Percentiles rank a stretch among this genome's conserved stretches.
phyloP scores from a whole-genome alignment of 2,329 filamentous ascomycete species.

The Cyphellophora attinorum region DNA sequence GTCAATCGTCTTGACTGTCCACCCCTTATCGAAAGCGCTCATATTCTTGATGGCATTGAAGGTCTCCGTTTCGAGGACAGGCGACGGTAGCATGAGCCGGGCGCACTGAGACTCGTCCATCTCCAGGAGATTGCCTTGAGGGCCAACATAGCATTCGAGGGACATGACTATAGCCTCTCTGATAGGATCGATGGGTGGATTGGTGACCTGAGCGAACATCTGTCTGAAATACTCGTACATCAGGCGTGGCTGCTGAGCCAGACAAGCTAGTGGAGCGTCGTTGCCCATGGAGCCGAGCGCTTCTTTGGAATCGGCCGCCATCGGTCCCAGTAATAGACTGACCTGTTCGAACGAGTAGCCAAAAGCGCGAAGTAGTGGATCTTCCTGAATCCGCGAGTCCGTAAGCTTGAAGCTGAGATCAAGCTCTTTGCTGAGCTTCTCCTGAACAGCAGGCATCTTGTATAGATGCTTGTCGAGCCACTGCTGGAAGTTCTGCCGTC shows the following conservation, averaged over 20 bases:
- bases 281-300: conserved; percentile 97
- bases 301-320: conserved; percentile 96
- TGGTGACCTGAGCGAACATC: conserved; percentile 95
- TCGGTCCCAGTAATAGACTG: conserved; percentile 79
- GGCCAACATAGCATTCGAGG: conserved; percentile 88
- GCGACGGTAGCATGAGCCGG: conserved; percentile 75
- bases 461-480: conserved; percentile 85
- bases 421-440: conserved; percentile 45
- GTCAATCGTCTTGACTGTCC: conserved; percentile 85
- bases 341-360: conserved; percentile 96
- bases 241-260: conserved; percentile 79
- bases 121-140: conserved; percentile 87
- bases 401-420: conserved; percentile 62
- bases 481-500: conserved; percentile 72
- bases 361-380: conserved; percentile 74
- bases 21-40: conserved; percentile 59
- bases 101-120: conserved; percentile 87
- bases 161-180: conserved; percentile 98
- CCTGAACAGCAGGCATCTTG: conserved; percentile 65
- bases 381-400: conserved; percentile 65
- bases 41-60: conserved; percentile 83
- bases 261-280: conserved; percentile 82
- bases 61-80: conserved; percentile 79
- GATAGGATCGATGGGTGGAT: conserved; percentile 94
- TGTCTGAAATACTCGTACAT: conserved; percentile 96